Percentiles rank a stretch among this genome's conserved stretches.
Conservation (phyloP, 306 rosid genomes). For the Fragaria vesca region DNA sequence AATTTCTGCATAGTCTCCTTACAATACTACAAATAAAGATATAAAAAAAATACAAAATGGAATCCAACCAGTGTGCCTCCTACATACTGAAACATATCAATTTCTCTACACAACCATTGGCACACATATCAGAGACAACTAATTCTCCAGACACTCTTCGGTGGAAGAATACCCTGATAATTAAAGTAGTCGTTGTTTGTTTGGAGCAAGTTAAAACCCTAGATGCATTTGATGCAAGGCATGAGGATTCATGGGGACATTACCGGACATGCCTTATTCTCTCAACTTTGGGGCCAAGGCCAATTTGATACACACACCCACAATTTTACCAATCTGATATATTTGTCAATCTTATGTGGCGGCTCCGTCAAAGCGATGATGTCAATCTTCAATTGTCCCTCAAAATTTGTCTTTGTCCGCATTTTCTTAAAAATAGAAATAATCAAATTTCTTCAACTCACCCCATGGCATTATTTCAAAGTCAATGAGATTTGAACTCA, state of each 20-base stretch:
- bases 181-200: neutral
- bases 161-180: constrained; percentile 8
- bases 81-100: neutral
- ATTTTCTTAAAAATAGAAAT: too few relatives aligned
- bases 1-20: neutral
- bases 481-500: too few relatives aligned
- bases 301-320: too few relatives aligned
- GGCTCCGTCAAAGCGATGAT: too few relatives aligned
- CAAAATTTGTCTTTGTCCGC: too few relatives aligned
- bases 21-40: neutral
- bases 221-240: neutral
- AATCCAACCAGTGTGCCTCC: neutral
- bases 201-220: neutral
- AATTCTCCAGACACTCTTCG: constrained; percentile 11
- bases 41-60: neutral
- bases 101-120: neutral
- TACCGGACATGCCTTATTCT: neutral
- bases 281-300: too few relatives aligned
- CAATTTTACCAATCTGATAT: too few relatives aligned
- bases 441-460: too few relatives aligned
- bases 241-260: constrained; percentile 30
- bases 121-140: neutral
- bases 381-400: too few relatives aligned
- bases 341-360: too few relatives aligned
- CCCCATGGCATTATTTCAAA: too few relatives aligned